Base-by-base conservation (phyloP, 2,329 filamentous ascomycete genomes). In the Dissoconium aciculare region DNA sequence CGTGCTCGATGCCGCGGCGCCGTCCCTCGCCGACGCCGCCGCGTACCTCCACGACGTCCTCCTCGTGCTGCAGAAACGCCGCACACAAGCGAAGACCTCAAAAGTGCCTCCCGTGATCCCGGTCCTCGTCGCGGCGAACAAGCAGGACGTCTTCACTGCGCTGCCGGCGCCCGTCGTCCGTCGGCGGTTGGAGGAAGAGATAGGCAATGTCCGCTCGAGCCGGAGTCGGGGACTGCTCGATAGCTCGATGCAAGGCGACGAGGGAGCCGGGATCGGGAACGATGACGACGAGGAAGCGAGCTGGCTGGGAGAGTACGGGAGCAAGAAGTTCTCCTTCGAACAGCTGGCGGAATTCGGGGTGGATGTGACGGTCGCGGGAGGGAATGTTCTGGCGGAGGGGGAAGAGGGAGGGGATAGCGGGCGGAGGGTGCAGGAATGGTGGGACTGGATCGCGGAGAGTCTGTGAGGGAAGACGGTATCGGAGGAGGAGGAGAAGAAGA, bases 111-210 rank as follows among this genome's bases (percentile, higher is more conserved):
- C 63, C 13, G 64, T 69, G 13, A 66, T 89, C 5, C 74, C 80
- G 0, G 67, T 98, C 5, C 66, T 98, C 19, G 63, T 98, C 17
- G 85, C 84, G 2, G 85, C 84, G 32, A 98, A 95, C 58, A 98
- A 98, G 66, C 69, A 84, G 51, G 89, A 98, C 54, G 66, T 98
- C 1, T 98, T 98, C 53, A 94, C 89, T 0, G 83, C 87, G 5
- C 60, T 94, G 30, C 89, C 89, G 0, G 71, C 80, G 0, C 67
- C 69, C 4, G 63, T 91, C 17, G 80, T 94, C 36, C 77, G 71
- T 54, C 66, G 66, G 31, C 71, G 69, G 40, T 63, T 98, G 10
- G 85, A 95, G 58, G 63, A 67, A 9, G 87, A 94, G 54, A 72
- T 95, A 37, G 72, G 75, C 15, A 71, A 78, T 29, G 78, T 95